A percentile compares a stretch with the other conserved stretches of the same genome.
Evolutionary conservation across 164 flowering plant species (phyloP).

Genomic region (Vitis rotundifolia): DNA sequence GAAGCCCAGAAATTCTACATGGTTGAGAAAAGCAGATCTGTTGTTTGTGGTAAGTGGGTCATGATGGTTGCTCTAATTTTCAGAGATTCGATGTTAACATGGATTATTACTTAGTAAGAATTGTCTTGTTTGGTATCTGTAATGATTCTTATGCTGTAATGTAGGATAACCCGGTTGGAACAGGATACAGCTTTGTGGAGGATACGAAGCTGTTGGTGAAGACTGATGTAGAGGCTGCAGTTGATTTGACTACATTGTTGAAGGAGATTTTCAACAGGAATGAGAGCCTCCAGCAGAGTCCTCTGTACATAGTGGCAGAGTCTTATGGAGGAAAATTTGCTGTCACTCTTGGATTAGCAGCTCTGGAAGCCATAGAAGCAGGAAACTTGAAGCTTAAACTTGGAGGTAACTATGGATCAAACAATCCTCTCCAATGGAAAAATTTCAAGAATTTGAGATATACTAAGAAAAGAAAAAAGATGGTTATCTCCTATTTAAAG

Average conservation of each 20-base stretch:
- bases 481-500: no score
- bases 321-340: conserved; percentile 95
- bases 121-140: neutral
- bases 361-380: conserved; percentile 59
- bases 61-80: no score
- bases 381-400: conserved; percentile 71
- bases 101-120: neutral
- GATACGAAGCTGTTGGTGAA: conserved; percentile 52
- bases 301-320: conserved; percentile 78
- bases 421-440: neutral
- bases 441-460: no score
- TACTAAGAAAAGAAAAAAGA: no score
- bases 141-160: neutral
- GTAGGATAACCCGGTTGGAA: conserved; percentile 93
- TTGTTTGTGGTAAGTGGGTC: conserved; percentile 44
- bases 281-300: conserved; percentile 59
- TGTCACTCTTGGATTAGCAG: conserved; percentile 68
- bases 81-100: neutral
- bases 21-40: conserved; percentile 54
- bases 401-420: conserved; percentile 54
- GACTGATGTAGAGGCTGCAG: conserved; percentile 81
- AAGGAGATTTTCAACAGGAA: conserved; percentile 54
- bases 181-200: conserved; percentile 90
- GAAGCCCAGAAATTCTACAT: conserved; percentile 58
- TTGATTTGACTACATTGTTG: conserved; percentile 68